A percentile compares a stretch with the other conserved stretches of the same genome.
Conservation (phyloP, 1,284 basidiomycete genomes). For the Ganoderma multipileum region DNA sequence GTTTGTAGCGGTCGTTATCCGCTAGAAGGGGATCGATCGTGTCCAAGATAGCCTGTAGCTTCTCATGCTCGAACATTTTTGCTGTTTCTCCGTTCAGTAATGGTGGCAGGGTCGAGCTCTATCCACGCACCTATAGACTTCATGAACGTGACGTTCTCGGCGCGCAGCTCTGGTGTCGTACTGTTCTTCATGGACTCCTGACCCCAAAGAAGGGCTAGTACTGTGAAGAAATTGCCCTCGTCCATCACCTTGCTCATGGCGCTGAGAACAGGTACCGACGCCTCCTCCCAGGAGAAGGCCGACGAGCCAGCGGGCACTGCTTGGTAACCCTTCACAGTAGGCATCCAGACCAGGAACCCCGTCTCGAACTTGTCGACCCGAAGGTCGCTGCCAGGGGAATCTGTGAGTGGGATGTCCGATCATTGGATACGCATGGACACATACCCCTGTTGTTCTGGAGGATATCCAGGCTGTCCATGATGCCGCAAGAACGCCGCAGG, state of each 20-base stretch:
- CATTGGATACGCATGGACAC: background rate
- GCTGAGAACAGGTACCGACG: conserved; percentile 65
- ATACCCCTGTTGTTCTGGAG: conserved; percentile 25
- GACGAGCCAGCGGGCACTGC: conserved; percentile 53
- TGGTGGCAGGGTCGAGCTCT: conserved; percentile 16
- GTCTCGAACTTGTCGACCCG: conserved; percentile 84
- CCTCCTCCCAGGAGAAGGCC: conserved; percentile 69
- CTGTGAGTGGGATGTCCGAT: background rate
- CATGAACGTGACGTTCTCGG: conserved; percentile 71
- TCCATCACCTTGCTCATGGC: conserved; percentile 60
- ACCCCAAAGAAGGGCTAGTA: conserved; percentile 67
- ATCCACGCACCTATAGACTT: conserved; percentile 67
- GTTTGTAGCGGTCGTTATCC: conserved; percentile 88
- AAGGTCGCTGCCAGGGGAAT: conserved; percentile 43
- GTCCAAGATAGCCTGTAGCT: conserved; percentile 60
- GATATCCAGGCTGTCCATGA: conserved; percentile 49
- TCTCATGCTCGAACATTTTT: conserved; percentile 68
- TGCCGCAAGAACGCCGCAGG: conserved; percentile 53
- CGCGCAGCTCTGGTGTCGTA: conserved; percentile 60
- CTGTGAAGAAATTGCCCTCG: conserved; percentile 65
- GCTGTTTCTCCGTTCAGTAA: conserved; percentile 45
- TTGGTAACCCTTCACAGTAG: conserved; percentile 74
- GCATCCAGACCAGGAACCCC: conserved; percentile 89
- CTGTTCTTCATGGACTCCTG: conserved; percentile 72
- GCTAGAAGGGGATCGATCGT: conserved; percentile 66